Percentiles rank a stretch among this genome's conserved stretches.
Conservation (phyloP, 179 eudicot species). For the Spergularia azorica region DNA sequence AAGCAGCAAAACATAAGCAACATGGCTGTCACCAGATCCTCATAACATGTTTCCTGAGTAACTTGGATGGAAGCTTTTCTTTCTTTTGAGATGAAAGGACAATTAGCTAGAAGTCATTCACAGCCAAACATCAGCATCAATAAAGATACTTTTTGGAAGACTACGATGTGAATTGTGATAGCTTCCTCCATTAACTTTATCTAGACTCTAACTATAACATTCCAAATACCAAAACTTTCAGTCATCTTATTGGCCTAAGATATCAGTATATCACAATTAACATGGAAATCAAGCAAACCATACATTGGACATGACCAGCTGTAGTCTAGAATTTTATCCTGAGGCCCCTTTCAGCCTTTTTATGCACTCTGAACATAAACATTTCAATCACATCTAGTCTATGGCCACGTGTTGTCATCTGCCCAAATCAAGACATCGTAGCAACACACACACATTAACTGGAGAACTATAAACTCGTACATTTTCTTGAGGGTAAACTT, state of each 20-base stretch:
- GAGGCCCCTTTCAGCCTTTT: neutral
- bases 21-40: neutral
- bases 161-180: too few species aligned
- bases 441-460: neutral
- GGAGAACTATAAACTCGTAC: neutral
- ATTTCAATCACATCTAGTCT: neutral
- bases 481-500: neutral
- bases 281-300: neutral
- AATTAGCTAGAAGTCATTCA: neutral
- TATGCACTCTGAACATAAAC: neutral
- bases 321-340: neutral
- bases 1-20: neutral
- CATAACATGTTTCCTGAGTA: neutral
- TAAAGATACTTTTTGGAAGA: neutral
- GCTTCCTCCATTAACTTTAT: neutral
- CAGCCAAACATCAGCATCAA: neutral
- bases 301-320: neutral
- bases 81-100: neutral
- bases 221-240: neutral
- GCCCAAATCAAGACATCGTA: neutral
- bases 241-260: neutral
- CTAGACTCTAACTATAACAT: neutral
- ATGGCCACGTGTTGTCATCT: neutral
- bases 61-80: too few species aligned
- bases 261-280: neutral